Evolutionary conservation across 2,329 filamentous ascomycete genomes (phyloP).

Genomic region (Fusarium buxicola): DNA sequence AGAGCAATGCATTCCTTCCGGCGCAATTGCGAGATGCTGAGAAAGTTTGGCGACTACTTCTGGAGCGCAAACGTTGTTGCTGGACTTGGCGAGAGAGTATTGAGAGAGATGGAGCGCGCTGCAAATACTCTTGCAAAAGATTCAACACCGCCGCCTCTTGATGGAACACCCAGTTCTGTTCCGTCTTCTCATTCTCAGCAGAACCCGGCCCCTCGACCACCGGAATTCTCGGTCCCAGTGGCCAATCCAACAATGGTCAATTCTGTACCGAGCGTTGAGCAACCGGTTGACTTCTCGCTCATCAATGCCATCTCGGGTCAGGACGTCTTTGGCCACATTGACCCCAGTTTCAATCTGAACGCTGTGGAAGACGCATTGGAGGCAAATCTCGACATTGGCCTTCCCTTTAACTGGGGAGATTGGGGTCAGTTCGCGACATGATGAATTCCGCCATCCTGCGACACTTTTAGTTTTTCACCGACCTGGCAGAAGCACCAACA

Average conservation of each 20-base stretch:
- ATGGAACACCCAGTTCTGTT: conserved; percentile 38
- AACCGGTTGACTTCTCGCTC: conserved; percentile 55
- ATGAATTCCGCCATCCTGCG: neutral
- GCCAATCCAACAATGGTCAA: conserved; percentile 46
- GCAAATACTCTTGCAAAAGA: conserved; percentile 59
- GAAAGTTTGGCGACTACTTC: conserved; percentile 66
- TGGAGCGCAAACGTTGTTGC: conserved; percentile 68
- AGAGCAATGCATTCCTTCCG: conserved; percentile 67
- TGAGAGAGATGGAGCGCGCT: conserved; percentile 67
- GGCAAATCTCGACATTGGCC: conserved; percentile 65
- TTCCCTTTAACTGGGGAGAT: conserved; percentile 64
- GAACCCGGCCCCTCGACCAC: conserved; percentile 15
- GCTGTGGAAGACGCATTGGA: conserved; percentile 67
- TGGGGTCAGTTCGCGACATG: conserved; percentile 55
- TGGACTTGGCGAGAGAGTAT: conserved; percentile 64
- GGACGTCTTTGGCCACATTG: conserved; percentile 67
- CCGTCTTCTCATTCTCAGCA: conserved; percentile 27
- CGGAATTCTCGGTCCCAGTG: conserved; percentile 30
- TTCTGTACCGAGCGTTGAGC: conserved; percentile 47
- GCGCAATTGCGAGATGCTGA: conserved; percentile 64
- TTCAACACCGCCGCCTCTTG: conserved; percentile 43
- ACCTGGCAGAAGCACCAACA: neutral
- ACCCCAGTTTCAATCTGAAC: conserved; percentile 64
- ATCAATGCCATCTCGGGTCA: conserved; percentile 60
- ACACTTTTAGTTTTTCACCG: neutral